Evolutionary conservation across 2,329 filamentous ascomycete species (phyloP).

Genomic region (Ascochyta clinopodiicola): DNA sequence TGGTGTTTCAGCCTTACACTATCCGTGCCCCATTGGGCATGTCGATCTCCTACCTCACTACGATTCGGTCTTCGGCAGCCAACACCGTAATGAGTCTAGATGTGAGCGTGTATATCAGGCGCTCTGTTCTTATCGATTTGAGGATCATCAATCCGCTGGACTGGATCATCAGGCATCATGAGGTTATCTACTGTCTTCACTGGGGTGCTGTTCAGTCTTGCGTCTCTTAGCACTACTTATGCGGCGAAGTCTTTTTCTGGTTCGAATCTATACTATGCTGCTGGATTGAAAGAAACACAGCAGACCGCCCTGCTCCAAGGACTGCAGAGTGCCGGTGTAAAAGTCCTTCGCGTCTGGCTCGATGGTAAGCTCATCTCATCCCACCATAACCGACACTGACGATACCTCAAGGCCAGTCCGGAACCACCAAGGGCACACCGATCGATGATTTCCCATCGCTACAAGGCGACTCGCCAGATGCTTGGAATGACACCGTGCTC

Average conservation of each 20-base stretch:
- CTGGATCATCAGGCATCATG: background rate
- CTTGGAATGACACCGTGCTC: constrained; percentile 16
- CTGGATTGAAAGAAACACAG: constrained; percentile 9
- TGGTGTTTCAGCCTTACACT: constrained; percentile 12
- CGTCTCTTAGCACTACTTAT: constrained; percentile 1
- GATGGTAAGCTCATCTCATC: background rate
- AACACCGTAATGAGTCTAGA: background rate
- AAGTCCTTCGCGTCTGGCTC: constrained; percentile 15
- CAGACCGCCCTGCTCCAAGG: constrained; percentile 7
- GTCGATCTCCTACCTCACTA: constrained; percentile 1
- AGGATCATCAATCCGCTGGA: background rate
- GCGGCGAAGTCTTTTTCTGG: constrained; percentile 15
- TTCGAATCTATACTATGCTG: constrained; percentile 15
- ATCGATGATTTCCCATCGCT: constrained; percentile 12
- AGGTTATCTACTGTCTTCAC: constrained; percentile 1
- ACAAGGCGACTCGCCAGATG: constrained; percentile 10
- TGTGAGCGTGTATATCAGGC: background rate
- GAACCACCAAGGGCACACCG: constrained; percentile 12
- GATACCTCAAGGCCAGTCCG: constrained; percentile 7
- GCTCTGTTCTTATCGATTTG: background rate
- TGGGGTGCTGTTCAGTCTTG: constrained; percentile 2
- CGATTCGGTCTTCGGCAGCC: background rate
- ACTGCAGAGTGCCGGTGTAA: constrained; percentile 13
- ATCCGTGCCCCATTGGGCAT: constrained; percentile 8
- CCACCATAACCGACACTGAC: background rate